Evolutionary conservation across 2,329 filamentous ascomycete species (phyloP).

Genomic region (Aplosporella prunicola): DNA sequence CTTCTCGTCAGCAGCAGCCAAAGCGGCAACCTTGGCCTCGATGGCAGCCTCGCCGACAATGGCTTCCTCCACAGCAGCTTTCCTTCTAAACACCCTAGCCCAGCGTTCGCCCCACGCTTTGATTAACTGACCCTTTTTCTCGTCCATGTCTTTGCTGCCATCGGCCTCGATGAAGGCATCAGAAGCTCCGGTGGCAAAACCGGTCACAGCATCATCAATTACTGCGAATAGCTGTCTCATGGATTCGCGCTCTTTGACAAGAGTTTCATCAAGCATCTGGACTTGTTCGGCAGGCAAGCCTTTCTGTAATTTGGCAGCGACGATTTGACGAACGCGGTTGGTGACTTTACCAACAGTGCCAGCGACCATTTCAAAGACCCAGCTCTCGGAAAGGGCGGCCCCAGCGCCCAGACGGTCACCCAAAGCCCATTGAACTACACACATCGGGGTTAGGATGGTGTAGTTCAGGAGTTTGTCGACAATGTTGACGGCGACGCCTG

Average conservation of each 20-base stretch:
- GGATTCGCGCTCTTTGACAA: conserved; percentile 58
- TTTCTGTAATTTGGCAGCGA: conserved; percentile 51
- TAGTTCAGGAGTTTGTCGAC: conserved; percentile 97
- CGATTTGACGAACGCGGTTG: conserved; percentile 72
- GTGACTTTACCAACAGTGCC: conserved; percentile 88
- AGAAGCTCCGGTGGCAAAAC: conserved; percentile 63
- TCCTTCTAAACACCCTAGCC: conserved; percentile 74
- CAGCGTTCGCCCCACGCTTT: conserved; percentile 76
- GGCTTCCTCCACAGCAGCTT: conserved; percentile 77
- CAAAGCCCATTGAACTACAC: conserved; percentile 85
- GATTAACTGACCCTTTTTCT: conserved; percentile 50
- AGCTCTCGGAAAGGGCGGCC: conserved; percentile 58
- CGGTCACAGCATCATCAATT: conserved; percentile 67
- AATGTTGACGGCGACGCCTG: conserved; percentile 83
- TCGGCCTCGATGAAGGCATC: conserved; percentile 69
- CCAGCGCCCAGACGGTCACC: conserved; percentile 56
- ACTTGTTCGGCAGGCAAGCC: conserved; percentile 49
- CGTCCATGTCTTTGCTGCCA: conserved; percentile 33
- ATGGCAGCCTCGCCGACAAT: conserved; percentile 49
- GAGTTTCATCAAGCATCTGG: conserved; percentile 53
- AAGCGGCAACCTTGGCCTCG: conserved; percentile 32
- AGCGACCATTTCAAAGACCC: conserved; percentile 83
- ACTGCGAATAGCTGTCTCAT: conserved; percentile 73
- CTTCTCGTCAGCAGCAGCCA: conserved; percentile 2
- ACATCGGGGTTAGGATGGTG: conserved; percentile 77